Evolutionary conservation across 2,329 filamentous ascomycete genomes (phyloP).

Genomic region (Aulographum hederae): DNA sequence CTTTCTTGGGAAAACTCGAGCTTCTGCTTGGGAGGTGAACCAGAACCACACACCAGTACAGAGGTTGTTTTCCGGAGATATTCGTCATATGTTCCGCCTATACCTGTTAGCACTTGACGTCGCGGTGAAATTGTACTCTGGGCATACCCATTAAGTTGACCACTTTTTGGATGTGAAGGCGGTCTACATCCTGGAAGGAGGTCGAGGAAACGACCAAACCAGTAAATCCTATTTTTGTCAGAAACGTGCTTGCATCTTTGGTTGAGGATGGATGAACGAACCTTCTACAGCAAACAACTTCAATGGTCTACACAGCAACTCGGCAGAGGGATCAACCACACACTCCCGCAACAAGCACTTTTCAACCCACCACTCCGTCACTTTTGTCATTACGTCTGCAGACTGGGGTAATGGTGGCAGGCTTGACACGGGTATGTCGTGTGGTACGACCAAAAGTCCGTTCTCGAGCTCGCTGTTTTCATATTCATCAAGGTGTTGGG

Average conservation of each 20-base stretch:
- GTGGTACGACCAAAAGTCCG: constrained; percentile 26
- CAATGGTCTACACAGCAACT: constrained; percentile 69
- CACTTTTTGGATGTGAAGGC: constrained; percentile 66
- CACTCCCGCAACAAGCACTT: constrained; percentile 62
- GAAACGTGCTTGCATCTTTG: no score
- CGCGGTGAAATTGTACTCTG: neutral
- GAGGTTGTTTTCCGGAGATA: constrained; percentile 53
- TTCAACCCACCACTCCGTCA: constrained; percentile 92
- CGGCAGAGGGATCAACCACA: constrained; percentile 48
- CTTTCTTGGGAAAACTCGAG: constrained; percentile 57
- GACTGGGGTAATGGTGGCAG: constrained; percentile 13
- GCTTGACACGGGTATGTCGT: constrained; percentile 18
- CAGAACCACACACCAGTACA: constrained; percentile 54
- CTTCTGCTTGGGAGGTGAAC: constrained; percentile 49
- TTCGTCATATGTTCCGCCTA: constrained; percentile 63
- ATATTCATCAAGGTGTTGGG: neutral
- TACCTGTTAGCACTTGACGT: neutral
- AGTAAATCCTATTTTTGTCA: constrained; percentile 57
- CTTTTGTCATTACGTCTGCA: constrained; percentile 20
- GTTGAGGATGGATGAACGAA: no score
- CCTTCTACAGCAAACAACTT: no score
- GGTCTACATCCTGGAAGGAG: constrained; percentile 66
- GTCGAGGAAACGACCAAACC: constrained; percentile 61
- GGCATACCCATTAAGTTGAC: constrained; percentile 49
- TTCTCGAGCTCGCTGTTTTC: constrained; percentile 10